phyloP scores from a whole-genome alignment of 129 eudicot genomes.

The Arctium lappa region DNA sequence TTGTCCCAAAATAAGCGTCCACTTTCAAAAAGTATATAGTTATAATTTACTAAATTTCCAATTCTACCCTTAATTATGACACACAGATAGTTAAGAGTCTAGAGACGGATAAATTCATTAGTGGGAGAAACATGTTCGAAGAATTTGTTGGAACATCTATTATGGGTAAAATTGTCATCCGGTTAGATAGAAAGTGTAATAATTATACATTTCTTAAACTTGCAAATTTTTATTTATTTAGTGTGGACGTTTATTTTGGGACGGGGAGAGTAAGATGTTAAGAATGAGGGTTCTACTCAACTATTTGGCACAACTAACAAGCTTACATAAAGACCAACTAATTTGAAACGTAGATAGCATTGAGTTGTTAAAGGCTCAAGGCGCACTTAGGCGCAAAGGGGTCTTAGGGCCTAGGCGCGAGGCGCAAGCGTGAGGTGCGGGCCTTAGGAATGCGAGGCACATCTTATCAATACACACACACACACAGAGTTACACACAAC shows the following conservation, averaged over 20 bases:
- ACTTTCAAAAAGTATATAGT: too few species aligned
- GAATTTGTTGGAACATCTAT: background rate
- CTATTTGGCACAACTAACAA: background rate
- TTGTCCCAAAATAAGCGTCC: background rate
- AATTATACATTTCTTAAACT: background rate
- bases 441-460: too few species aligned
- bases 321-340: background rate
- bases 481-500: too few species aligned
- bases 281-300: background rate
- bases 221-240: too few species aligned
- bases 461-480: too few species aligned
- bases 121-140: background rate
- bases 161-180: background rate
- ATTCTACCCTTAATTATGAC: background rate
- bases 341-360: background rate
- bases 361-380: too few species aligned
- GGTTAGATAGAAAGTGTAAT: background rate
- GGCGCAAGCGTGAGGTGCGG: too few species aligned
- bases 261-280: background rate
- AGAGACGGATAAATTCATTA: background rate
- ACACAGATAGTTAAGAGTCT: background rate
- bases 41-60: background rate
- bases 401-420: too few species aligned
- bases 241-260: background rate
- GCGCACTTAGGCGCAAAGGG: too few species aligned